Evolutionary conservation across 2,329 filamentous ascomycete genomes (phyloP).

Genomic region (Colletotrichum agaves): DNA sequence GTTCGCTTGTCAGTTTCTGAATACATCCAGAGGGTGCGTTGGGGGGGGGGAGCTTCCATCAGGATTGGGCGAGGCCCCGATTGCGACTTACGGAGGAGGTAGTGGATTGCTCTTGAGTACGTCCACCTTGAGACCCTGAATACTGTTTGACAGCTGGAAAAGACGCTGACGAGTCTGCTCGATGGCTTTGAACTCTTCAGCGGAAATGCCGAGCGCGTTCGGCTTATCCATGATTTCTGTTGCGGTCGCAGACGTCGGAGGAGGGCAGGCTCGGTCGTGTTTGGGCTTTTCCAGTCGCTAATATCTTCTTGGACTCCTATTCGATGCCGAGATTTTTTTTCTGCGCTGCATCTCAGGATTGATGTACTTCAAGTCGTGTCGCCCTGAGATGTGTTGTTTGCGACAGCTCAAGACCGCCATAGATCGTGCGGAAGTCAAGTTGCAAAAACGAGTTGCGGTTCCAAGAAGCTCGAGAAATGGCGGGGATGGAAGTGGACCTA

Average conservation of each 20-base stretch:
- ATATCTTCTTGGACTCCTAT: background rate
- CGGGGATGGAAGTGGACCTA: conserved; percentile 4
- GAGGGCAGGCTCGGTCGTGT: background rate
- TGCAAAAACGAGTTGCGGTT: conserved; percentile 19
- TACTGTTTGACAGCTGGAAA: conserved; percentile 74
- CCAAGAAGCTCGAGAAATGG: conserved; percentile 29
- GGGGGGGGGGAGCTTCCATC: no score
- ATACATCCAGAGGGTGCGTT: background rate
- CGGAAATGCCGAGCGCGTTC: conserved; percentile 57
- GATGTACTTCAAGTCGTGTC: background rate
- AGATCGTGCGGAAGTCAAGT: background rate
- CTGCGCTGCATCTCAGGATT: background rate
- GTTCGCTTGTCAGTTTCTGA: no score
- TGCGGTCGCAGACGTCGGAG: background rate
- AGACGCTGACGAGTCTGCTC: conserved; percentile 77
- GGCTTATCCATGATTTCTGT: conserved; percentile 23
- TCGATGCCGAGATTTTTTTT: background rate
- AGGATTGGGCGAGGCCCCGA: no score
- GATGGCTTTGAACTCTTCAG: conserved; percentile 73
- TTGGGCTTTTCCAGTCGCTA: background rate
- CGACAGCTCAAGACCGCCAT: background rate
- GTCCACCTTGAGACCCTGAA: conserved; percentile 71
- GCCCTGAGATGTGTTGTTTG: background rate
- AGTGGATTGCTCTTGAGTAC: conserved; percentile 72
- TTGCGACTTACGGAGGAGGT: conserved; percentile 68